Evolutionary conservation across 164 flowering plant genomes (phyloP).

Genomic region (Dillenia turbinata): DNA sequence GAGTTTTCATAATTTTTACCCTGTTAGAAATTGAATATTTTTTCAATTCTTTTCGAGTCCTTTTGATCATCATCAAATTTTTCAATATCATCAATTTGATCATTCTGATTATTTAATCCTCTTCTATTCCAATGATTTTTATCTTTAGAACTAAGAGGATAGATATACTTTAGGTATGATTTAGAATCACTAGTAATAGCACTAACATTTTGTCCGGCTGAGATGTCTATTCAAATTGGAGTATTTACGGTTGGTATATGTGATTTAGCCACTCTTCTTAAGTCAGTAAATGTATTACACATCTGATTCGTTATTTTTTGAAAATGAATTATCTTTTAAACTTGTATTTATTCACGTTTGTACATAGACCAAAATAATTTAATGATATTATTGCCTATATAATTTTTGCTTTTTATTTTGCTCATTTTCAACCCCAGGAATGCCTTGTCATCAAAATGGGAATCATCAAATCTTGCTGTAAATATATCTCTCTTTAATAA

Average conservation of each 20-base stretch:
- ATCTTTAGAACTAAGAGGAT: constrained; percentile 4
- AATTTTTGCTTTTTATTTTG: no score
- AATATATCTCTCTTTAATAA: no score
- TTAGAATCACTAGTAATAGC: constrained; percentile 1
- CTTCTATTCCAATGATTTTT: constrained; percentile 6
- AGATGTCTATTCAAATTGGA: constrained; percentile 8
- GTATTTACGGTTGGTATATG: constrained; percentile 12
- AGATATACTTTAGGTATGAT: constrained; percentile 6
- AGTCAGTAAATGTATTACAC: no score
- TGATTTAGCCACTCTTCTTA: constrained; percentile 7
- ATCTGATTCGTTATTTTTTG: no score
- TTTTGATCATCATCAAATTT: not conserved
- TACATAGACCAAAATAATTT: no score
- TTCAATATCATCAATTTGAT: not conserved
- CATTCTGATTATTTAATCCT: not conserved
- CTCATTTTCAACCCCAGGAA: no score
- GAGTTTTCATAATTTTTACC: no score
- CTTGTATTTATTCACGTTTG: no score
- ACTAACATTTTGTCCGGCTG: not conserved
- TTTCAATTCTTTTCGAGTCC: not conserved
- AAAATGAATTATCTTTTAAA: no score
- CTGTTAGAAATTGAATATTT: not conserved
- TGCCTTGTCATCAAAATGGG: no score
- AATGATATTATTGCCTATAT: no score
- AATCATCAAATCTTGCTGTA: no score